Evolutionary conservation across 1,139 yeast species (phyloP).

Genomic region (Hanseniaspora uvarum): DNA sequence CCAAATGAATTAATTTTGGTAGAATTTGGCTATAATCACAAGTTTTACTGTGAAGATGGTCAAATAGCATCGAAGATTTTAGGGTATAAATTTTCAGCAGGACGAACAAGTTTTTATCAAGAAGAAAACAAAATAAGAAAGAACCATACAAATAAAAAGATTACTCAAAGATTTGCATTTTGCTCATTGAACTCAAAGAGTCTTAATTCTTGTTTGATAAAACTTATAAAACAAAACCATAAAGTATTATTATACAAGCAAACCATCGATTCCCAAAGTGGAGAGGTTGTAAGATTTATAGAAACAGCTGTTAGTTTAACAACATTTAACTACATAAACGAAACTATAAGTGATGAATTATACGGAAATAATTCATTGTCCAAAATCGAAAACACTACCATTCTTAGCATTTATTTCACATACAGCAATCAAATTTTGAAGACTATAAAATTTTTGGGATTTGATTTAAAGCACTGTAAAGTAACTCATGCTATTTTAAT

Average conservation of each 20-base stretch:
- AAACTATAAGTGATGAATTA: background rate
- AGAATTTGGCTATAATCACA: constrained; percentile 86
- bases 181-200: constrained; percentile 76
- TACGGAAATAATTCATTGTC: background rate
- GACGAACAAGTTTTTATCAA: constrained; percentile 38
- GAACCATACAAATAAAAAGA: constrained; percentile 35
- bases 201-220: constrained; percentile 37
- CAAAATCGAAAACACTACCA: background rate
- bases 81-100: constrained; percentile 63
- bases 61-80: constrained; percentile 51
- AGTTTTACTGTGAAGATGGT: constrained; percentile 80
- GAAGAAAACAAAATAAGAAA: constrained; percentile 34
- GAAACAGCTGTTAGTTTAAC: constrained; percentile 21
- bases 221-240: background rate
- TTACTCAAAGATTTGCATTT: constrained; percentile 53
- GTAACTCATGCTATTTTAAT: background rate
- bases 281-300: constrained; percentile 19
- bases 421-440: background rate
- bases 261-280: constrained; percentile 25
- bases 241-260: background rate
- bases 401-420: background rate
- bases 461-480: background rate
- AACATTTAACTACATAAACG: background rate
- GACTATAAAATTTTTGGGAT: background rate
- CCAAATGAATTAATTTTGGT: constrained; percentile 62